Percentiles rank a stretch among this genome's conserved stretches.
Evolutionary conservation across 1,284 basidiomycete genomes (phyloP).

Genomic region (Ceratobasidium sp.): DNA sequence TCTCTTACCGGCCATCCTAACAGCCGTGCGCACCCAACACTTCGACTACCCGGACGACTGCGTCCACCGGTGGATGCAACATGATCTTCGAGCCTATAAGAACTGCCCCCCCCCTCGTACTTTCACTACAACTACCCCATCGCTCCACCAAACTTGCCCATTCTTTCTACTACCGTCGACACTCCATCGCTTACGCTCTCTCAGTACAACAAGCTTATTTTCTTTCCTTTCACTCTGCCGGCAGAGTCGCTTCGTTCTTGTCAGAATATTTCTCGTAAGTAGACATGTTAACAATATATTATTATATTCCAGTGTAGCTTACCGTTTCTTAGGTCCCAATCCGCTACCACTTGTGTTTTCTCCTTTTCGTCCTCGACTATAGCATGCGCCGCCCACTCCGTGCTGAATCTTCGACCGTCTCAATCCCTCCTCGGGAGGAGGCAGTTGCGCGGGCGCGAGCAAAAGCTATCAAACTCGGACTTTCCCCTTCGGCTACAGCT

Average conservation of each 20-base stretch:
- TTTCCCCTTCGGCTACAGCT: constrained; percentile 1
- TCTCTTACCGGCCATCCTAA: too few relatives aligned
- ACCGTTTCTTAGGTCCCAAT: neutral
- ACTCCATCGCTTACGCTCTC: neutral
- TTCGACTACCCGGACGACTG: too few relatives aligned
- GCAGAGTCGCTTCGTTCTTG: neutral
- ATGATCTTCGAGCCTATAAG: too few relatives aligned
- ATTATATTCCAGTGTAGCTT: neutral
- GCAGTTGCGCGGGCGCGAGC: neutral
- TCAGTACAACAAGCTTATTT: neutral
- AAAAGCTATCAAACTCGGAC: constrained; percentile 12
- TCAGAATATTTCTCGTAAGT: too few relatives aligned
- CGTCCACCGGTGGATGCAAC: too few relatives aligned
- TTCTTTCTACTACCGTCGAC: neutral
- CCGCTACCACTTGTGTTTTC: neutral
- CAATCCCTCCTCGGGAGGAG: constrained; percentile 12
- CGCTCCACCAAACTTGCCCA: neutral
- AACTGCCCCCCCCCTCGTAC: too few relatives aligned
- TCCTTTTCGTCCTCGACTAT: too few relatives aligned
- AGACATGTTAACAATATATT: too few relatives aligned
- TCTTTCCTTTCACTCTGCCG: neutral
- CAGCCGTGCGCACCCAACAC: too few relatives aligned
- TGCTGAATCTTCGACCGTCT: constrained; percentile 1
- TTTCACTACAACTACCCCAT: neutral
- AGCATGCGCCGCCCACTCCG: constrained; percentile 10